Conservation (phyloP, 495 filamentous ascomycete species). For the Amorphotheca resinae region DNA sequence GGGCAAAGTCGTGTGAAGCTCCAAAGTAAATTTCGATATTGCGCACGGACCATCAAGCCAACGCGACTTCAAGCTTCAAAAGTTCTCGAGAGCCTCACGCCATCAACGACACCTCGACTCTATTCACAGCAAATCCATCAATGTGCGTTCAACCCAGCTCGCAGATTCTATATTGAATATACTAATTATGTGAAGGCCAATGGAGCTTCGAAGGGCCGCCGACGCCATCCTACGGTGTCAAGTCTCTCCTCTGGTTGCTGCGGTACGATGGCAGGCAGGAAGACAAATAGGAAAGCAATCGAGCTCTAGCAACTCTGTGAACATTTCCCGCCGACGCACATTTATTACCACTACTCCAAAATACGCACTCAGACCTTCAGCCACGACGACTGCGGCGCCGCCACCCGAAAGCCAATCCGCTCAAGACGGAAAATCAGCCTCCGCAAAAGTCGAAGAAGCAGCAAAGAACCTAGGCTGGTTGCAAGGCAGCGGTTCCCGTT, state of each 20-base stretch:
- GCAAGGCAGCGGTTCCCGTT: background rate
- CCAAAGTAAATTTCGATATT: constrained; percentile 8
- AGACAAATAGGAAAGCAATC: constrained; percentile 6
- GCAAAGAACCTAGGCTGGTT: background rate
- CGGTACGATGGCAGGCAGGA: constrained; percentile 9
- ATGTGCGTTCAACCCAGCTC: constrained; percentile 2
- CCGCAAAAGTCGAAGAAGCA: background rate
- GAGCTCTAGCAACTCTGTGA: background rate
- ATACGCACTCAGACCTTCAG: constrained; percentile 6
- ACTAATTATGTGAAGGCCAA: constrained; percentile 9
- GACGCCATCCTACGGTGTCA: constrained; percentile 21
- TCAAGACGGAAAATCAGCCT: background rate
- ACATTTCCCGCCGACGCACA: constrained; percentile 4
- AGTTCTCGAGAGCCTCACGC: too few relatives aligned
- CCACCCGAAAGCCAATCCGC: constrained; percentile 3
- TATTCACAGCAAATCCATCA: constrained; percentile 1
- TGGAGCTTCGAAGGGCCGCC: constrained; percentile 31
- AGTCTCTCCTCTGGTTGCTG: constrained; percentile 15
- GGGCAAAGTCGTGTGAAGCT: background rate
- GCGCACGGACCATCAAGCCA: constrained; percentile 15
- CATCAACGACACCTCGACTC: constrained; percentile 13
- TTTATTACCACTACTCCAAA: constrained; percentile 14
- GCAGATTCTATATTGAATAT: constrained; percentile 5
- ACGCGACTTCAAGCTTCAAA: constrained; percentile 7
- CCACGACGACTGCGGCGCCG: constrained; percentile 18